phyloP scores from a whole-genome alignment of 2,329 filamentous ascomycete genomes.

The Venturia asperata region DNA sequence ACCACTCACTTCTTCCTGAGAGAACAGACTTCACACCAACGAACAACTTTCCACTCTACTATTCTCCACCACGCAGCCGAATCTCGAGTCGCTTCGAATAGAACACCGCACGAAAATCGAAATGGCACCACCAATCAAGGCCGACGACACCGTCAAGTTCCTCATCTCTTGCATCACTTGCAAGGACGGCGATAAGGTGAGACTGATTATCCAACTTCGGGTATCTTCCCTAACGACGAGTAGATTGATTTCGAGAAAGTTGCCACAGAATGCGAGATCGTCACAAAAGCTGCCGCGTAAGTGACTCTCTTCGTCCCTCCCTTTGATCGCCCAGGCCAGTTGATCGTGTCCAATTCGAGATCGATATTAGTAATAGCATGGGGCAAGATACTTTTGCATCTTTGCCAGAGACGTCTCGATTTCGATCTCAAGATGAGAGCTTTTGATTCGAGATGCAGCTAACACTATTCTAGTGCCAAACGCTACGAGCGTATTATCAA shows the following conservation, averaged over 20 bases:
- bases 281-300: slow-evolving; percentile 17
- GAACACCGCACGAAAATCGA: neutral
- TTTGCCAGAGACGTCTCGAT: no score
- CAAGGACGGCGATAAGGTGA: slow-evolving; percentile 14
- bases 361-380: no score
- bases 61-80: neutral
- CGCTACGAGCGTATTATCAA: slow-evolving; percentile 17
- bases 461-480: slow-evolving; percentile 8
- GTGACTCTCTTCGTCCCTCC: neutral
- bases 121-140: slow-evolving; percentile 10
- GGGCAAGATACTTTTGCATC: no score
- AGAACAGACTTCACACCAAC: neutral
- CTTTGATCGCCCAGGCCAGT: no score
- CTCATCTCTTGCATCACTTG: slow-evolving; percentile 15
- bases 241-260: slow-evolving; percentile 15
- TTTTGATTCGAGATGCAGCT: neutral
- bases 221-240: neutral
- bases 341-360: no score
- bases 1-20: neutral
- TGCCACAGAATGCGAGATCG: slow-evolving; percentile 13
- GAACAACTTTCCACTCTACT: neutral
- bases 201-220: neutral
- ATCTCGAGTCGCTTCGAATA: neutral
- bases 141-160: slow-evolving; percentile 16
- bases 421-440: neutral